phyloP scores from a whole-genome alignment of 768 basidiomycete species.

The Xerocomus spinulosus region DNA sequence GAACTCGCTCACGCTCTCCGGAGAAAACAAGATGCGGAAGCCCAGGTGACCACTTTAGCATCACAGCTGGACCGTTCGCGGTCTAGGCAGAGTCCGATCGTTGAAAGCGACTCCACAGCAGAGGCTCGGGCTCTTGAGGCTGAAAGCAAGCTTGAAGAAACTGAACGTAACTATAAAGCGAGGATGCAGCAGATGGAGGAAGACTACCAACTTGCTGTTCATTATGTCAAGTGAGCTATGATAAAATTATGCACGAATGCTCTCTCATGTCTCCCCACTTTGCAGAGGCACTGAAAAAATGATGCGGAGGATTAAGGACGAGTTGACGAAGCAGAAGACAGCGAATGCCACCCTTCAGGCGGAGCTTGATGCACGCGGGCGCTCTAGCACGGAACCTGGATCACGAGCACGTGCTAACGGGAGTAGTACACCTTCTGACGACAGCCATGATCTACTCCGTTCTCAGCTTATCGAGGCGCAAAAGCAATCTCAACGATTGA shows the following conservation, averaged over 20 bases:
- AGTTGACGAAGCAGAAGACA: conserved; percentile 85
- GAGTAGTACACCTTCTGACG: conserved; percentile 76
- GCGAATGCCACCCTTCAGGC: conserved; percentile 73
- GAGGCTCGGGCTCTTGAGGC: conserved; percentile 56
- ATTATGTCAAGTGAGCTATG: conserved; percentile 85
- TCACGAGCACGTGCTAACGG: conserved; percentile 61
- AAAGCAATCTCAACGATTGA: conserved; percentile 66
- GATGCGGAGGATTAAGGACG: conserved; percentile 94
- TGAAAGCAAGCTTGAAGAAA: conserved; percentile 77
- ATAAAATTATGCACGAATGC: conserved; percentile 16
- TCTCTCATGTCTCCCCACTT: conserved; percentile 15
- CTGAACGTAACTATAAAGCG: conserved; percentile 71
- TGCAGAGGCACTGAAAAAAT: conserved; percentile 93
- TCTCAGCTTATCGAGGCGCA: conserved; percentile 74
- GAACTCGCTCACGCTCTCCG: conserved; percentile 64
- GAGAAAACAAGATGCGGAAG: conserved; percentile 71
- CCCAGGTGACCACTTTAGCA: conserved; percentile 59
- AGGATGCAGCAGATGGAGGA: conserved; percentile 87
- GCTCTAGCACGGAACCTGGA: conserved; percentile 49
- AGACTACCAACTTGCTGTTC: conserved; percentile 94
- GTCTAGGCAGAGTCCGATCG: conserved; percentile 51
- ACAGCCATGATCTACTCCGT: conserved; percentile 59
- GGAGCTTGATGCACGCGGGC: conserved; percentile 77
- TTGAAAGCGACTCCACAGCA: conserved; percentile 32
- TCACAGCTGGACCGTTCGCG: conserved; percentile 64